Base-by-base conservation (phyloP, 2,329 filamentous ascomycete species). In the Ophiostoma sp. region DNA sequence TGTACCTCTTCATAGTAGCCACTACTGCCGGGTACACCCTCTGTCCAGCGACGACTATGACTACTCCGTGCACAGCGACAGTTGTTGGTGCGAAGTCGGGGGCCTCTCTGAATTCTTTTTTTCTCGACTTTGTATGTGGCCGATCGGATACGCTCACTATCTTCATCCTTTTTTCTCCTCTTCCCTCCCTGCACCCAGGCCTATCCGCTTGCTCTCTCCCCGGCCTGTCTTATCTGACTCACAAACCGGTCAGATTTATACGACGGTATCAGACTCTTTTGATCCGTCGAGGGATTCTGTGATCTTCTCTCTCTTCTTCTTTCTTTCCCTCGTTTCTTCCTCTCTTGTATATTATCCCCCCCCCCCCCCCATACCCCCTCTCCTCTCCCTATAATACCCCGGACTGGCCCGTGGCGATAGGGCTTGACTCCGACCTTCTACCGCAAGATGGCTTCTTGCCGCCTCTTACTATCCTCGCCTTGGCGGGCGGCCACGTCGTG, bases 401-500 rank as follows among this genome's bases (percentile, higher is more conserved):
- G 58, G 58, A 41, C 36, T 12, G 40, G 40, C 55, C 55, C 27
- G 55, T 60, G 55, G 55, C 55, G 55, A 60, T 60, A 60, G 55
- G 55, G 55, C 27, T 18, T 41, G 40, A 64, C 63, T 36, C 62
- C 41, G 40, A 45, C 40, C 62, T 64, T 41, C n/a, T 40, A 58
- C 58, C 41, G 49, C 58, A 44, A 55, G 14, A 72, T 72, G 70
- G 67, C 69, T 5, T 66, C 70, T 42, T 68, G 68, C 49, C 69
- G 69, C 68, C 68, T 70, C 55, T 38, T 72, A 40, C 69, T 70
- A 45, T 67, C 70, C n/a, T 36, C 72, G 69, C 71, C 72, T 55
- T 73, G 71, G 71, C 74, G 73, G 27, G 63, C 71, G n/a, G 71
- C 72, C 62, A 68, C 73, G 65, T 71, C 73, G 65, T 71, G 72